phyloP scores from a whole-genome alignment of 345 rosid genomes.

The Populus euphratica region DNA sequence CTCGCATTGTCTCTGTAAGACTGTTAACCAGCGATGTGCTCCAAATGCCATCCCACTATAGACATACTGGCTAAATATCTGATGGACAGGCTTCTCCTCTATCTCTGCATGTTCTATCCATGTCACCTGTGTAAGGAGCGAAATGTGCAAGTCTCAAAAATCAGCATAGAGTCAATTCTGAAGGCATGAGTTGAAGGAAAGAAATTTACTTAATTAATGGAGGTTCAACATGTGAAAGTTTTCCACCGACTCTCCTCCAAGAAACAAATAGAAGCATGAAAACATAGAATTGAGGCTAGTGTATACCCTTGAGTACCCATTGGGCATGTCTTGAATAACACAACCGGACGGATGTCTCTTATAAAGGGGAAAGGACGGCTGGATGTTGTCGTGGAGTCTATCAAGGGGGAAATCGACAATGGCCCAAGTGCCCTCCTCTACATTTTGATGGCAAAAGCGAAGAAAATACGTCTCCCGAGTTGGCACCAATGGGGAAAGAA shows the following conservation, averaged over 20 bases:
- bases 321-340: conserved; percentile 90
- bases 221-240: background rate
- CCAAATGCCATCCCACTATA: conserved; percentile 70
- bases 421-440: conserved; percentile 63
- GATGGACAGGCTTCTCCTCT: conserved; percentile 65
- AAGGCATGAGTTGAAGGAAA: background rate
- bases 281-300: background rate
- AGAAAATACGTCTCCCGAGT: conserved; percentile 78
- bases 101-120: conserved; percentile 91
- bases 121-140: conserved; percentile 37
- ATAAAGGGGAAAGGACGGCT: conserved; percentile 46
- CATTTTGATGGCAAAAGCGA: conserved; percentile 73
- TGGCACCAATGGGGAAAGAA: conserved; percentile 75
- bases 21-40: conserved; percentile 81
- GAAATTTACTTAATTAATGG: background rate
- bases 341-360: conserved; percentile 83
- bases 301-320: conserved; percentile 79
- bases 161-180: background rate
- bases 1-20: conserved; percentile 79
- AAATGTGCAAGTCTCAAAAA: background rate
- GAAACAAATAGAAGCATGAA: background rate
- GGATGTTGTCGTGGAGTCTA: conserved; percentile 52
- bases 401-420: conserved; percentile 83
- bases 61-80: conserved; percentile 45
- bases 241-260: background rate